Base-by-base conservation (phyloP, 2,329 filamentous ascomycete genomes). In the Xylariaceae sp. region DNA sequence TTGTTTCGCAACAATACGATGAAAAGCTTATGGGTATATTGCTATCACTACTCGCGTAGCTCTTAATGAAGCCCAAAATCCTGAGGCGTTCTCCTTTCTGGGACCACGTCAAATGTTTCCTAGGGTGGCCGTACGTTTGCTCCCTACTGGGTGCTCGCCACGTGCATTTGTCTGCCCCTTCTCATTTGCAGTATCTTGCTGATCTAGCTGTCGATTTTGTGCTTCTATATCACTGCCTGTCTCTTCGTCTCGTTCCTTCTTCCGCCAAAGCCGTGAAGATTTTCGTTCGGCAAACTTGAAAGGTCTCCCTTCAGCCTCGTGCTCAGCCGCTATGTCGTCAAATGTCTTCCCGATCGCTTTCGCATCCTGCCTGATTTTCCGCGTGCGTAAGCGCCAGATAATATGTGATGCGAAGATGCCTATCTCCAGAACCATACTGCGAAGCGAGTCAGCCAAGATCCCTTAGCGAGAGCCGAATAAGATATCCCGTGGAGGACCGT, bases 331-430 rank as follows among this genome's bases (percentile, higher is more conserved):
- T 3, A 80, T 54, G 35, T 81, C 74, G 49, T 82, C 78, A 48
- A 81, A 76, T 0, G 69, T 74, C 55, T 69, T 72, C 1, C 73
- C 74, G 3, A 66, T 57, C 4, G 61, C 61, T 46, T 74, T 74
- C 3, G 78, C 79, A 47, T 71, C 68, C 42, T 63, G 68, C 12
- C 76, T 70, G 29, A 80, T 56, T 38, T 65, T 63, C 16, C 75
- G 69, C 4, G 78, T 76, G 17, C 77, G 74, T 48, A 74, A 60
- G 2, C 76, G 62, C 79, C 79, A 84, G 42, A 80, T 64, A 9
- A 74, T 59, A 49, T 84, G 80, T 11, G 73, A 79, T 18, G 62
- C 36, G 52, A 82, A 80, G 41, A 84, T 81, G 9, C 78, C 79
- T 6, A 71, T 60, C 55, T 84, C 81, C 11, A 84, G 67, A 3